Evolutionary conservation across 768 basidiomycete genomes (phyloP), one percentile per base, ranked within the genome.

Genomic region (Collybia sp.): DNA sequence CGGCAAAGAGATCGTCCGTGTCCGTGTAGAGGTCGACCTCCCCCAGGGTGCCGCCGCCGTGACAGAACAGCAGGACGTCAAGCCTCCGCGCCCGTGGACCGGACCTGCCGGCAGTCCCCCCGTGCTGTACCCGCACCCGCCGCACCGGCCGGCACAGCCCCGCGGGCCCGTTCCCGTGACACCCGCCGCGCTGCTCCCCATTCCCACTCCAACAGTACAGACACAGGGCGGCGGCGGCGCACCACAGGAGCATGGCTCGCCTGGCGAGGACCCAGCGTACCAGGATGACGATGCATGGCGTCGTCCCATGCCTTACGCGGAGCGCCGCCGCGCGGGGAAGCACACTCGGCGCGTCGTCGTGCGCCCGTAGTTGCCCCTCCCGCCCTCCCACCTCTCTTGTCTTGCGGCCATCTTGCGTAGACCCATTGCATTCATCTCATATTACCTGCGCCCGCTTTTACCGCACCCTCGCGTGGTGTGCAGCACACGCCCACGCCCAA

Each of bases 311-410:
- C 85, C 87, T 16, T 81, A 83, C 56, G 76, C 77, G 34, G 86
- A 88, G 60, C 79, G 87, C 17, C 70, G 87, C 45, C 72, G 87
- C 46, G 87, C 87, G 43, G 87, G 87, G 42, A 90, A 90, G 61
- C 87, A 89, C 59, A 89, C 87, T 17, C 74, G 72, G 57, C 77
- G 87, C 44, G 80, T 88, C 30, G 79, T 88, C 51, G 79, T 84
- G 48, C 66, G 77, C 58, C 66, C 65, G 56, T 75, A 55, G 61
- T 51, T 53, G 46, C 43, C 51, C n/a, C n/a, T n/a, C n/a, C n/a
- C n/a, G n/a, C n/a, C 55, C 52, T 47, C 57, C 49, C 49, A 50
- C 50, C n/a, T 30, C 19, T 37, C 34, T 35, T 45, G 33, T 36
- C 43, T 20, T 35, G 18, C 20, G 25, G 25, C 43, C 17, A 44